phyloP scores from a whole-genome alignment of 2,329 filamentous ascomycete species.

The Colletotrichum simmondsii region DNA sequence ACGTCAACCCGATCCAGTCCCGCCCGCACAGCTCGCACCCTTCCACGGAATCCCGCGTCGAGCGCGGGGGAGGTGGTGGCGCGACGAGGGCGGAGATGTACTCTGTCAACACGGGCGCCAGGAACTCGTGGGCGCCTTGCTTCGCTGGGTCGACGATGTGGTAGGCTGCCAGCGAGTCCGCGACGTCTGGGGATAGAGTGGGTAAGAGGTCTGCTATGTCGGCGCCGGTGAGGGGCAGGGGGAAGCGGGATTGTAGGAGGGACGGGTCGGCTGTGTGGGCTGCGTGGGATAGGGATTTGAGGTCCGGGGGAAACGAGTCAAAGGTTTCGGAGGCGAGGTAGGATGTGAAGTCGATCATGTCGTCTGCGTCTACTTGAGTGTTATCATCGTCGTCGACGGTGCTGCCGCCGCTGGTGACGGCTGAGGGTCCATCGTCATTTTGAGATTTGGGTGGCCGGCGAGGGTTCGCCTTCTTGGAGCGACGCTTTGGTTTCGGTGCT shows the following conservation, averaged over 20 bases:
- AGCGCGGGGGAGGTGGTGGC: slow-evolving; percentile 71
- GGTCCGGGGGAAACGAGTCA: slow-evolving; percentile 66
- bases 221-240: slow-evolving; percentile 63
- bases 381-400: not conserved
- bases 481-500: slow-evolving; percentile 57
- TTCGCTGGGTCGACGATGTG: slow-evolving; percentile 62
- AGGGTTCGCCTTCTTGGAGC: slow-evolving; percentile 44
- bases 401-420: too few species aligned
- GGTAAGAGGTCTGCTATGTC: slow-evolving; percentile 63
- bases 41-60: slow-evolving; percentile 61
- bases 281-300: slow-evolving; percentile 72
- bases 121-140: slow-evolving; percentile 58
- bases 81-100: slow-evolving; percentile 70
- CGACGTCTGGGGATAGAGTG: slow-evolving; percentile 66
- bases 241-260: slow-evolving; percentile 68
- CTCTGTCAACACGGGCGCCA: slow-evolving; percentile 70
- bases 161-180: slow-evolving; percentile 77
- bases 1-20: slow-evolving; percentile 80
- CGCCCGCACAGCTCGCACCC: slow-evolving; percentile 83
- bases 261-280: slow-evolving; percentile 58
- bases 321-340: slow-evolving; percentile 81
- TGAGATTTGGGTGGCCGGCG: not conserved
- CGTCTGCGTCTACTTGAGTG: slow-evolving; percentile 62
- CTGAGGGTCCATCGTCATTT: not conserved
- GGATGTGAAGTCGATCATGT: slow-evolving; percentile 83